phyloP scores from a whole-genome alignment of 2,329 filamentous ascomycete genomes.

The Cladosporium sp. region DNA sequence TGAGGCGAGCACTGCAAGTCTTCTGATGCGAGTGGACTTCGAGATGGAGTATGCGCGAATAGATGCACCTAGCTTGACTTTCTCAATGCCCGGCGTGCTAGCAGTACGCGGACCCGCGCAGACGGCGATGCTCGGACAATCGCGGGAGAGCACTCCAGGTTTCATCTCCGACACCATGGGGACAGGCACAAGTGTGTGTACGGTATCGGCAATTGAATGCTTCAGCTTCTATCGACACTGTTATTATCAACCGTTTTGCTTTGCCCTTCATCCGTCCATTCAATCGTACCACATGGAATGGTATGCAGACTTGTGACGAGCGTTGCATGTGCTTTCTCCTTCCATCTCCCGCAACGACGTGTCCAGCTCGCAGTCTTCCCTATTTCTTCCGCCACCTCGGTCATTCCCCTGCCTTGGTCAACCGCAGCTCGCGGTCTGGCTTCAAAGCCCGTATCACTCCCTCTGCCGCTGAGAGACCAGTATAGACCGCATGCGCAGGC shows the following conservation, averaged over 20 bases:
- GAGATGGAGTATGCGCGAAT: background rate
- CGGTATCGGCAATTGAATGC: background rate
- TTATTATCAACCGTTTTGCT: no score
- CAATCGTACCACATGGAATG: no score
- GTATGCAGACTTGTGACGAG: no score
- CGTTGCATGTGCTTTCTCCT: no score
- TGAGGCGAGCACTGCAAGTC: background rate
- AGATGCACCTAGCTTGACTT: background rate
- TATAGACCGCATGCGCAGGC: no score
- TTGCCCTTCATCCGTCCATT: no score
- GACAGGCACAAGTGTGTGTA: background rate
- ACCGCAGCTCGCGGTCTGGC: no score
- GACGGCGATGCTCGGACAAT: background rate
- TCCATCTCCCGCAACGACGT: no score
- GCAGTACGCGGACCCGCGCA: no score
- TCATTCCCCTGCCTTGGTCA: background rate
- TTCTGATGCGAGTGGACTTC: background rate
- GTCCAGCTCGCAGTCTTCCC: background rate
- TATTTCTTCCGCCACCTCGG: background rate
- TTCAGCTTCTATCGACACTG: background rate
- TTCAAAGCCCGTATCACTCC: no score
- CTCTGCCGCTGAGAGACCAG: no score
- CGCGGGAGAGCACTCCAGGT: background rate
- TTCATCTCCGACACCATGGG: no score
- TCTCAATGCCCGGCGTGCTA: background rate